Evolutionary conservation across 768 basidiomycete genomes (phyloP).

Genomic region (Tylopilus vinaceipallidus): DNA sequence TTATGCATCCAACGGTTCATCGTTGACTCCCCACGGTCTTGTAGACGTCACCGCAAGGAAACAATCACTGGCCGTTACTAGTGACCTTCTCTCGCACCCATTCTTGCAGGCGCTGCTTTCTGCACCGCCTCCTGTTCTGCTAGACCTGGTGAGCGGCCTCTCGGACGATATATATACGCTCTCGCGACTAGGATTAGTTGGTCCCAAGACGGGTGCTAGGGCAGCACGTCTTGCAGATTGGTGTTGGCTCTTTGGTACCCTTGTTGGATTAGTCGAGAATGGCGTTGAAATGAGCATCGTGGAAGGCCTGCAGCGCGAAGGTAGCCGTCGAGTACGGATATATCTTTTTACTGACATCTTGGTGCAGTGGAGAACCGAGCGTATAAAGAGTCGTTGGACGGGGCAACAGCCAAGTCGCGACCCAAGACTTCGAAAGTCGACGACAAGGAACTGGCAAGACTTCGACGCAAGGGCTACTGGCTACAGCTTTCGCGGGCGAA

Average conservation of each 20-base stretch:
- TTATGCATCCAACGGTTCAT: conserved; percentile 42
- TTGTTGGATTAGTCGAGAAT: conserved; percentile 82
- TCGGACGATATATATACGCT: conserved; percentile 83
- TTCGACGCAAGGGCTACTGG: conserved; percentile 77
- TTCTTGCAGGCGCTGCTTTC: conserved; percentile 75
- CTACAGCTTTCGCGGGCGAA: conserved; percentile 67
- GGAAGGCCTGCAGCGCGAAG: conserved; percentile 57
- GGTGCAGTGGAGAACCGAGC: conserved; percentile 65
- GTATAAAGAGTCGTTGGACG: conserved; percentile 71
- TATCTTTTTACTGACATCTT: neutral
- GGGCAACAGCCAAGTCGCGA: conserved; percentile 67
- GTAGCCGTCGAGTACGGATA: conserved; percentile 34
- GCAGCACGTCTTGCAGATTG: conserved; percentile 78
- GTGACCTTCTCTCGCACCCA: conserved; percentile 44
- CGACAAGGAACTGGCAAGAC: conserved; percentile 64
- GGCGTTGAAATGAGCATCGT: conserved; percentile 76
- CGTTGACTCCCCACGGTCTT: conserved; percentile 22
- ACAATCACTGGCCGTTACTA: conserved; percentile 6
- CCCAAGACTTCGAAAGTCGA: conserved; percentile 57
- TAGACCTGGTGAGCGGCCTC: conserved; percentile 71
- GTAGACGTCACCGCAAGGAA: conserved; percentile 10
- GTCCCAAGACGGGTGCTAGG: conserved; percentile 59
- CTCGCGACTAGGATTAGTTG: conserved; percentile 66
- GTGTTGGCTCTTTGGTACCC: conserved; percentile 82
- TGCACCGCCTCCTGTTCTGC: conserved; percentile 77